These are phyloP conservation scores for Penicillium sp. DNA, from an alignment of 2,329 filamentous ascomycete species.

Conservation along the genomic window DNA sequence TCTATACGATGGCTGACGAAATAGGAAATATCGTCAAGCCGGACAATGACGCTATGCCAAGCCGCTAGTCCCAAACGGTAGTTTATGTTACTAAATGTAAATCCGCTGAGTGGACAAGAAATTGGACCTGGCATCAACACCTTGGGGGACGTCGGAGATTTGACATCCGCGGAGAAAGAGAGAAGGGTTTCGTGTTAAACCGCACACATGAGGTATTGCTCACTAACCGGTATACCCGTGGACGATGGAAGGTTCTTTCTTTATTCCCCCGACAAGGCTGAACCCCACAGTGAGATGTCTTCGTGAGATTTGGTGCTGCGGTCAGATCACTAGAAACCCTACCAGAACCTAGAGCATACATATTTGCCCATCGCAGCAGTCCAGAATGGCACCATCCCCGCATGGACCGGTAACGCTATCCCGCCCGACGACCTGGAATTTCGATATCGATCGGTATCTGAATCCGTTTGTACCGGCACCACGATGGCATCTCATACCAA, in stretches of 20 bases:
- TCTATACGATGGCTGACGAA: neutral
- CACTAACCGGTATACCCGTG: too few species aligned
- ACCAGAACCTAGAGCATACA: neutral
- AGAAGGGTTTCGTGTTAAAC: conserved; percentile 2
- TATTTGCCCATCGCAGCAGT: neutral
- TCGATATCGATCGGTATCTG: conserved; percentile 75
- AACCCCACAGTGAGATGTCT: neutral
- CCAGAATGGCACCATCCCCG: conserved; percentile 9
- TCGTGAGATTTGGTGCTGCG: neutral
- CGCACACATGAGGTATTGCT: neutral
- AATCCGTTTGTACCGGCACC: conserved; percentile 69
- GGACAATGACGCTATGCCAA: conserved; percentile 13
- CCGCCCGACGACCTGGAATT: conserved; percentile 46
- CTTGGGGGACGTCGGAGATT: neutral
- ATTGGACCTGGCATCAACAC: neutral
- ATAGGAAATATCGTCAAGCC: neutral
- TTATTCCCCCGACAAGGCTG: conserved; percentile 6
- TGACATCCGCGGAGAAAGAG: conserved; percentile 19
- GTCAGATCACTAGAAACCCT: neutral
- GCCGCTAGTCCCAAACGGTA: conserved; percentile 29
- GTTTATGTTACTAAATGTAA: conserved; percentile 41
- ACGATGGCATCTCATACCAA: conserved; percentile 63
- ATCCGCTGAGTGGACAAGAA: conserved; percentile 31
- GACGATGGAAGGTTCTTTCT: neutral
- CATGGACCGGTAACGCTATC: conserved; percentile 15